Evolutionary conservation across 108 stramenopile genomes (phyloP).

Genomic region (Cyclotella choctawhatcheeana): DNA sequence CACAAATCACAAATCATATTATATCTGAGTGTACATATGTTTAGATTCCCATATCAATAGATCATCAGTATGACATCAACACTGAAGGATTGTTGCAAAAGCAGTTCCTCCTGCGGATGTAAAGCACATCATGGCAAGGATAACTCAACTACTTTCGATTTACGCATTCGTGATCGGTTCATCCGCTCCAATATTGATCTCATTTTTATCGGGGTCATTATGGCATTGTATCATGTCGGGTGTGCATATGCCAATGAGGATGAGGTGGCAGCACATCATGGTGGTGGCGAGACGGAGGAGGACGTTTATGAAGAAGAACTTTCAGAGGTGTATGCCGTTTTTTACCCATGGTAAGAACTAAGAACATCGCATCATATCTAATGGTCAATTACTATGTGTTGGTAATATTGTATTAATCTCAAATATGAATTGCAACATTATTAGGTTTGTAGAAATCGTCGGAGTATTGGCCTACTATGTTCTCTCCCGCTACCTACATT

Average conservation of each 20-base stretch:
- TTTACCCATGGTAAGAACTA: slow-evolving; percentile 16
- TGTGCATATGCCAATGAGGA: not conserved
- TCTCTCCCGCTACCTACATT: slow-evolving; percentile 18
- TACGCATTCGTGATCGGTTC: not conserved
- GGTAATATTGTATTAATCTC: not conserved
- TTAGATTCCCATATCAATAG: no score
- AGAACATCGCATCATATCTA: not conserved
- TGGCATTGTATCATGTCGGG: not conserved
- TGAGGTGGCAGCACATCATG: not conserved
- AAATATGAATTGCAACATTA: not conserved
- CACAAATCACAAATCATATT: no score
- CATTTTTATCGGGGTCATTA: not conserved
- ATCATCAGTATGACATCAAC: no score
- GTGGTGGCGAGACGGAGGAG: not conserved
- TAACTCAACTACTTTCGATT: no score
- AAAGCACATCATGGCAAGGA: no score
- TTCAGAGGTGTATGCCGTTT: not conserved
- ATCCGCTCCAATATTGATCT: not conserved
- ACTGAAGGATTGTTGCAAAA: no score
- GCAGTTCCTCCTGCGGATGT: no score
- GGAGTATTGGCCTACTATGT: slow-evolving; percentile 28
- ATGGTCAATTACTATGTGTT: not conserved
- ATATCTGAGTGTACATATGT: no score
- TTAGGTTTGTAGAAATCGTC: slow-evolving; percentile 30
- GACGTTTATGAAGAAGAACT: not conserved